Base-by-base conservation (phyloP, 345 rosid genomes). In the Cardamine chenopodiifolia region DNA sequence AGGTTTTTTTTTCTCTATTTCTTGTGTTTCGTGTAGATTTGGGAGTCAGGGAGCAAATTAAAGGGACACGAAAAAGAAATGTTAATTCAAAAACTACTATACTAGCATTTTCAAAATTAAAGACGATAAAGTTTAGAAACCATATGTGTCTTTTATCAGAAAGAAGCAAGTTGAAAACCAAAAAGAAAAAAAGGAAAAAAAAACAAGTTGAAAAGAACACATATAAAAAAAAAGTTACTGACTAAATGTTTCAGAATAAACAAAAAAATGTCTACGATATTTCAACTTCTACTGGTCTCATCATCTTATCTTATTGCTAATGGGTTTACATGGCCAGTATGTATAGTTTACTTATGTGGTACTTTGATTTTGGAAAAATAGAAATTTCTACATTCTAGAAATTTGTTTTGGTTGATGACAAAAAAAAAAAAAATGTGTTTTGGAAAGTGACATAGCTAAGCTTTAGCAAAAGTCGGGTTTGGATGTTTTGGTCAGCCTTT, bases 381-480 rank as follows among this genome's bases (percentile, higher is more conserved):
- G 1, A 29, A 59, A 49, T 25, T 19, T 35, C 5, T n/a, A 52
- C 12, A 9, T 40, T n/a, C 26, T 67, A 48, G 3, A 59, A 26
- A 48, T 23, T 42, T 53, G 37, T 31, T 37, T 42, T 40, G 22
- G 62, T 52, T n/a, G n/a, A n/a, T n/a, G n/a, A n/a, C n/a, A n/a
- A n/a, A n/a, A n/a, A n/a, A n/a, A n/a, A n/a, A n/a, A n/a, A n/a
- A n/a, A n/a, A n/a, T n/a, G n/a, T n/a, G n/a, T n/a, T n/a, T n/a
- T n/a, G 61, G 80, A 63, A 76, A 76, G 67, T 64, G 76, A 71
- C 60, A 57, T 20, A 63, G 72, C 48, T 55, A 54, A 64, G 76
- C 80, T 77, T 77, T 77, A 42, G 25, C 57, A 76, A 76, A 76
- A 76, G 80, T 62, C 59, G 25, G 80, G 75, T 48, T 55, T 35